A percentile compares a stretch with the other conserved stretches of the same genome.
phyloP scores from a whole-genome alignment of 2,329 filamentous ascomycete species.

The Juglanconis sp. region DNA sequence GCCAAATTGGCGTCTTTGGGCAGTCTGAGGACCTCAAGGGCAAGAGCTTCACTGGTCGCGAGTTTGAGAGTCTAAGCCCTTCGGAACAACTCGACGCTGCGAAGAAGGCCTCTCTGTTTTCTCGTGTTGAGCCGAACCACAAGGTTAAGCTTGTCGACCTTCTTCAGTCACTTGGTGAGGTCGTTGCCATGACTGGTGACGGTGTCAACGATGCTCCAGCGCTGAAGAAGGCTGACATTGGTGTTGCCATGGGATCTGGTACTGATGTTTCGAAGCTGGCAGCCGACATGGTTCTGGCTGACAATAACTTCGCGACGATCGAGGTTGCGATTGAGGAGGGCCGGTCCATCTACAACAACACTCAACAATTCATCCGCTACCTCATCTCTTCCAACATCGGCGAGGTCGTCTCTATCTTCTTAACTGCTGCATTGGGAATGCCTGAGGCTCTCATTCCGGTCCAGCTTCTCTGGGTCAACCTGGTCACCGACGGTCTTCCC shows the following conservation, averaged over 20 bases:
- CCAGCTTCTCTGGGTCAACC: constrained; percentile 96
- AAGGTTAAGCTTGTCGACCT: constrained; percentile 98
- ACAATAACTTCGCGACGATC: constrained; percentile 99
- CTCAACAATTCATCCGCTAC: constrained; percentile 98
- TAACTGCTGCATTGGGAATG: constrained; percentile 95
- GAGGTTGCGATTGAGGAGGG: constrained; percentile 95
- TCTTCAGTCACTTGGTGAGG: constrained; percentile 86
- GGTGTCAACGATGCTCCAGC: constrained; percentile 98
- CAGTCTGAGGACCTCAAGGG: constrained; percentile 76
- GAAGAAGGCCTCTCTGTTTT: constrained; percentile 85
- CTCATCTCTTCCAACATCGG: constrained; percentile 99
- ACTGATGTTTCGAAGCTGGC: constrained; percentile 96
- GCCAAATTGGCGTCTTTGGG: constrained; percentile 92
- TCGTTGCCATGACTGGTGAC: constrained; percentile 98
- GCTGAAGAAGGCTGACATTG: constrained; percentile 97
- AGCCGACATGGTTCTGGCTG: constrained; percentile 96
- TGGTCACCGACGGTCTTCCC: constrained; percentile 94
- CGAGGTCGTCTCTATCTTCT: constrained; percentile 97
- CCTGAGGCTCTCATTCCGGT: constrained; percentile 96
- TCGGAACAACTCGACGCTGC: constrained; percentile 80
- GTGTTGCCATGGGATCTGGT: constrained; percentile 96
- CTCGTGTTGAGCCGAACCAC: constrained; percentile 89
- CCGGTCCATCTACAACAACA: constrained; percentile 99
- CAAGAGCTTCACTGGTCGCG: constrained; percentile 92
- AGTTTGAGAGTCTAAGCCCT: constrained; percentile 83